Evolutionary conservation across 768 basidiomycete species (phyloP), one percentile per base, ranked within the genome.

Genomic region (Lactarius deliciosus): DNA sequence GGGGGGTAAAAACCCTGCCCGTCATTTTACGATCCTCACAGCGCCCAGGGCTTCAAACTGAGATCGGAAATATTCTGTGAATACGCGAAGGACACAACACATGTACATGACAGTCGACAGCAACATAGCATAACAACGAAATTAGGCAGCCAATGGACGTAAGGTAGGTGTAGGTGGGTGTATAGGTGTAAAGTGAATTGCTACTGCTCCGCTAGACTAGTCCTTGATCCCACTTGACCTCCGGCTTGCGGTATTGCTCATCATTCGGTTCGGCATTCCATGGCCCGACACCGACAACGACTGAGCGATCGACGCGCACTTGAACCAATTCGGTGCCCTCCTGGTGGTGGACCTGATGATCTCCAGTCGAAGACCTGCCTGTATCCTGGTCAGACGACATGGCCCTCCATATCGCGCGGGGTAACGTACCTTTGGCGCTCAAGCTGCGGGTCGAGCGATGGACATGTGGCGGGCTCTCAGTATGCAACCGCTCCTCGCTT

Each of bases 311-410:
- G n/a, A 64, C 34, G 18, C 63, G 63, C 36, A 57, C 63, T 36
- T 67, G 64, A 61, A 74, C 66, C 36, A 68, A 66, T 20, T 64
- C 53, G 41, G 66, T 63, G 22, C 57, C 61, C 40, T 60, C 64
- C 22, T 64, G 28, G 28, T 66, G 22, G 30, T 65, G 59, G 22
- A 41, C 22, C 6, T 20, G 18, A 22, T n/a, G 43, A 28, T 45
- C 66, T 38, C 8, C 11, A 43, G 30, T 43, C 13, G 56, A 55
- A 16, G 25, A 3, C 50, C 32, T 25, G 20, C 41, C 36, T 57
- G 55, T 56, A 34, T 38, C 55, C 25, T 32, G 55, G 32, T 57
- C 25, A 11, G 20, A 32, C 34, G 30, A 30, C 10, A 34, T 5
- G 30, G 55, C 28, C 5, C 7, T n/a, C 32, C 10, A n/a, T 2